These are phyloP conservation scores for Syzygium grande DNA, from an alignment of 345 rosid species.

Conservation along the genomic window DNA sequence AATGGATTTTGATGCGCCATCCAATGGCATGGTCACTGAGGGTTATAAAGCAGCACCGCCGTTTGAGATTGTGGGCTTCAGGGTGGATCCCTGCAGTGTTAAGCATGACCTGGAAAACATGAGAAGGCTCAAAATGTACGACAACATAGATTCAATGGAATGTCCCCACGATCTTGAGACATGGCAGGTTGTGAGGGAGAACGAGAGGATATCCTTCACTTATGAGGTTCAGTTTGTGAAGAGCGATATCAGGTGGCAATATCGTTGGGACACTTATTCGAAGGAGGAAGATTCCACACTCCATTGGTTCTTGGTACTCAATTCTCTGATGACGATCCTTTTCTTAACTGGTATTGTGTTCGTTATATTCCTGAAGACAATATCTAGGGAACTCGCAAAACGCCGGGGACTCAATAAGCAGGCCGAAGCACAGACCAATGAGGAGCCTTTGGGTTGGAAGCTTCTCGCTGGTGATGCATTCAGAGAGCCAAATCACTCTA, in stretches of 20 bases:
- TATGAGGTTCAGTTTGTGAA: conserved; percentile 9
- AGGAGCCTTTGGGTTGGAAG: conserved; percentile 54
- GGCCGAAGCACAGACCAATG: conserved; percentile 64
- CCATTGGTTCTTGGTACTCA: background rate
- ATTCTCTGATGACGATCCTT: background rate
- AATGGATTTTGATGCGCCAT: background rate
- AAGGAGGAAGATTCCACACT: background rate
- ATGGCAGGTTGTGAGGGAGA: conserved; percentile 13
- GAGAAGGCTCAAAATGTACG: conserved; percentile 20
- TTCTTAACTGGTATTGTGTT: background rate
- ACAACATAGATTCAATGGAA: background rate
- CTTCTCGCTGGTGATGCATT: background rate
- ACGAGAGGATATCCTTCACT: conserved; percentile 5
- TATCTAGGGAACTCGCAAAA: background rate
- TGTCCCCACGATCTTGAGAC: background rate
- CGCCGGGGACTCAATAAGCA: conserved; percentile 68
- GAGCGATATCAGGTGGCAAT: conserved; percentile 4
- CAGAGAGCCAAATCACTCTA: background rate
- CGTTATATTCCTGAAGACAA: background rate
- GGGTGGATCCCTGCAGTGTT: conserved; percentile 34
- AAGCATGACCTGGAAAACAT: conserved; percentile 14
- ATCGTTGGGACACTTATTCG: conserved; percentile 4
- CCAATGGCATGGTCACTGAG: background rate
- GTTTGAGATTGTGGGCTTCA: conserved; percentile 31
- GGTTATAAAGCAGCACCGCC: background rate